Conservation (phyloP, 305 asterid species). For the Fraxinus baroniana region DNA sequence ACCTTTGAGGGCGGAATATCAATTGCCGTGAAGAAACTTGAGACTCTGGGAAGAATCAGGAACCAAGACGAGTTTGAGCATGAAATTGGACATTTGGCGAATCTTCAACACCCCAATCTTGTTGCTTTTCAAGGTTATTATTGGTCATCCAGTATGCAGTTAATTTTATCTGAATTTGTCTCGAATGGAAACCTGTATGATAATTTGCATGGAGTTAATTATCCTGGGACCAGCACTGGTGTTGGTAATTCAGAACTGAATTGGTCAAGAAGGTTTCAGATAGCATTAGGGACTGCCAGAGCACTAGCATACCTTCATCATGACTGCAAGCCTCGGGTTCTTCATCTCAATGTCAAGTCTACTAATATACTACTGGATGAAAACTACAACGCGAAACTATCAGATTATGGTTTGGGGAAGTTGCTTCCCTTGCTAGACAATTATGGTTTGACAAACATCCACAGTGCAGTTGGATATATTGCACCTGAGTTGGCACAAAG, state of each 20-base stretch:
- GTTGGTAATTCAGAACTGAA: constrained; percentile 61
- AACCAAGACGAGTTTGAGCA: constrained; percentile 88
- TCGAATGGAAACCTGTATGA: constrained; percentile 70
- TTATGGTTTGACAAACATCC: constrained; percentile 55
- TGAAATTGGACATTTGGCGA: constrained; percentile 74
- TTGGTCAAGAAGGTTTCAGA: constrained; percentile 74
- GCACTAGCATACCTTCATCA: constrained; percentile 85
- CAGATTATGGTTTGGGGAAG: constrained; percentile 71
- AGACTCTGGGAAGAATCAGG: constrained; percentile 72
- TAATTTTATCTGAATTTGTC: constrained; percentile 67
- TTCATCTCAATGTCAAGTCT: constrained; percentile 83
- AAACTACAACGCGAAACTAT: constrained; percentile 53
- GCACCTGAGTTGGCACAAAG: constrained; percentile 96
- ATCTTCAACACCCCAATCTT: constrained; percentile 64
- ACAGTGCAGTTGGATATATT: constrained; percentile 81
- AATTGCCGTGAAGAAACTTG: constrained; percentile 85
- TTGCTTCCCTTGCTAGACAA: constrained; percentile 60
- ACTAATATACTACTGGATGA: constrained; percentile 68
- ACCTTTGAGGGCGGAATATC: constrained; percentile 69
- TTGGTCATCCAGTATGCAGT: constrained; percentile 82
- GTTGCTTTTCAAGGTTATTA: constrained; percentile 81
- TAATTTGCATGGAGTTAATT: constrained; percentile 60
- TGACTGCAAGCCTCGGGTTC: constrained; percentile 78
- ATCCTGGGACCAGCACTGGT: constrained; percentile 67
- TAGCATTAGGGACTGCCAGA: constrained; percentile 75